phyloP scores from a whole-genome alignment of 1,284 basidiomycete genomes.

The Pseudozyma sp. region DNA sequence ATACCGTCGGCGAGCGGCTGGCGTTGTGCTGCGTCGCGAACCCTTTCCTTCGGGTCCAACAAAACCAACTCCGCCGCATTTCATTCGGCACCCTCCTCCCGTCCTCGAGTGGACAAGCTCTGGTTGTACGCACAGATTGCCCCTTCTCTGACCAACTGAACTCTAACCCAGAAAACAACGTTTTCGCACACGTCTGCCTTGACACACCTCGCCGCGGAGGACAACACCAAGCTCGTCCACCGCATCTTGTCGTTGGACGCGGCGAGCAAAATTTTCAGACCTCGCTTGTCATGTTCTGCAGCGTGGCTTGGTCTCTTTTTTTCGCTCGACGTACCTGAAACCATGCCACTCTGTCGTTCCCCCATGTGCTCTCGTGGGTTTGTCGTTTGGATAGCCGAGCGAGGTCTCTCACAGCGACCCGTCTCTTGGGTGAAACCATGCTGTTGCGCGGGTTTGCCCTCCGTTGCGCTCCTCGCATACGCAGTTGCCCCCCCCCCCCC shows the following conservation, averaged over 20 bases:
- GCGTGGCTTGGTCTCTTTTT: neutral
- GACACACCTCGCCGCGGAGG: too few species aligned
- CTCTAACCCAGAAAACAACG: neutral
- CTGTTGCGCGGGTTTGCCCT: too few species aligned
- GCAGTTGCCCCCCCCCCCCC: too few species aligned
- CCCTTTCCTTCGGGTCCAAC: neutral
- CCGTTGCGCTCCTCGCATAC: neutral
- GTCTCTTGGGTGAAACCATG: too few species aligned
- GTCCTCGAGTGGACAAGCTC: too few species aligned
- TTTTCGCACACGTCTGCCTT: too few species aligned
- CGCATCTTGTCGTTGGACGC: too few species aligned
- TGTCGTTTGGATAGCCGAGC: constrained; percentile 10
- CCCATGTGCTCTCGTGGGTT: constrained; percentile 19
- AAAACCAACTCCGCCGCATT: neutral
- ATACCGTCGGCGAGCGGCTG: constrained; percentile 20
- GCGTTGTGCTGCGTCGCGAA: neutral
- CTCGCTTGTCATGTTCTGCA: too few species aligned
- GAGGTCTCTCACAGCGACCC: neutral
- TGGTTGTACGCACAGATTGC: too few species aligned
- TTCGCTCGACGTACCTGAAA: constrained; percentile 3
- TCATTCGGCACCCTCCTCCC: neutral
- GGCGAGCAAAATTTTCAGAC: too few species aligned
- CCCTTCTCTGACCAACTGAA: neutral
- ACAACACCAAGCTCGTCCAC: too few species aligned
- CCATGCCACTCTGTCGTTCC: too few species aligned